These are phyloP conservation scores for Neurospora hispaniola DNA, from an alignment of 495 filamentous ascomycete genomes.

Conservation along the genomic window DNA sequence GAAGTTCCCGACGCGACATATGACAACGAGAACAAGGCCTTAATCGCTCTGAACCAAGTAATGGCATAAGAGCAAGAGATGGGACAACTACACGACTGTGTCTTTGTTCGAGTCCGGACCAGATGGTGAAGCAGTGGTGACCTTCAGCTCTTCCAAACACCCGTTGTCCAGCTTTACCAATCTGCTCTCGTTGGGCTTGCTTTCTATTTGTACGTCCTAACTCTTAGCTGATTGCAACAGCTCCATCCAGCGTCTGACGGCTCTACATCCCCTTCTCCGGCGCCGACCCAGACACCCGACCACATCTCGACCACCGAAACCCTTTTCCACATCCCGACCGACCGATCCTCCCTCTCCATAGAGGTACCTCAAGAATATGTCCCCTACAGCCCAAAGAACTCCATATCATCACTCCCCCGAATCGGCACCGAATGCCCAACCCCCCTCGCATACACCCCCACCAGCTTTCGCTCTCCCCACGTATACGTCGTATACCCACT, in stretches of 20 bases:
- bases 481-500: slow-evolving; percentile 13
- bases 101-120: not conserved
- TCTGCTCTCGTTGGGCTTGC: not conserved
- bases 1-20: not conserved
- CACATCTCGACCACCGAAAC: not conserved
- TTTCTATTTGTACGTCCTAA: not conserved
- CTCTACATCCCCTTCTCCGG: not conserved
- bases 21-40: not conserved
- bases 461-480: slow-evolving; percentile 8
- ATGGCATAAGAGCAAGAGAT: not conserved
- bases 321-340: not conserved
- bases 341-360: not conserved
- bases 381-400: slow-evolving; percentile 12
- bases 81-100: not conserved
- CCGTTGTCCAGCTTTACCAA: not conserved
- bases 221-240: not conserved
- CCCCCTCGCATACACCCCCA: slow-evolving; percentile 13
- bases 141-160: not conserved
- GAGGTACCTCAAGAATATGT: too few relatives aligned
- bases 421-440: slow-evolving; percentile 18
- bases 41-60: not conserved
- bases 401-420: slow-evolving; percentile 14
- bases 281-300: not conserved
- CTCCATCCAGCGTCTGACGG: not conserved
- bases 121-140: not conserved